These are phyloP conservation scores for Achlya hypogyna DNA, from an alignment of 352 stramenopile species.

Conservation along the genomic window DNA sequence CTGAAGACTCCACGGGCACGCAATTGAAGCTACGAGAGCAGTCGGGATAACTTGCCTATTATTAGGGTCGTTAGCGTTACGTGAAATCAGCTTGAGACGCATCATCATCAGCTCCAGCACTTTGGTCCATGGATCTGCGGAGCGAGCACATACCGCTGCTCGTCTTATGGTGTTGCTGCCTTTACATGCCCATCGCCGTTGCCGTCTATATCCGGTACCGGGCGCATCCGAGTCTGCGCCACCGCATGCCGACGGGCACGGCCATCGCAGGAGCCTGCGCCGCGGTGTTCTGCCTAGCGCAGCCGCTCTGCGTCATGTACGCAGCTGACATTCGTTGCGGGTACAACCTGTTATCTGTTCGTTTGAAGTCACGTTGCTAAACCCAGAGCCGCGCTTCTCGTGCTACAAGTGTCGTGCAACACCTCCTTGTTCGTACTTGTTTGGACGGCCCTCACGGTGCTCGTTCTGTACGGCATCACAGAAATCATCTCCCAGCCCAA, in stretches of 20 bases:
- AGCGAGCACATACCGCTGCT: background rate
- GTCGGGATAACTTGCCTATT: too few relatives aligned
- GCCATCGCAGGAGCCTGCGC: constrained; percentile 4
- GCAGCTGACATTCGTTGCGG: background rate
- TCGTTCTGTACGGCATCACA: constrained; percentile 18
- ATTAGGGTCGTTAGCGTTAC: too few relatives aligned
- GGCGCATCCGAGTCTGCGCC: background rate
- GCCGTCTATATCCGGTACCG: background rate
- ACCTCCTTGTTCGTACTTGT: constrained; percentile 1
- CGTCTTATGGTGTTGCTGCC: background rate
- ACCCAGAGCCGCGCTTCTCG: background rate
- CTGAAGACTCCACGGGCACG: too few relatives aligned
- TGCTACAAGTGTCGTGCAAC: background rate
- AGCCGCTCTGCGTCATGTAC: constrained; percentile 4
- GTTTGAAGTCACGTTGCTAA: background rate
- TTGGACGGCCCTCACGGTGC: constrained; percentile 15
- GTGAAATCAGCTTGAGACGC: too few relatives aligned
- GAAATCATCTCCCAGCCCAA: constrained; percentile 15
- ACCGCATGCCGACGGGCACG: constrained; percentile 14
- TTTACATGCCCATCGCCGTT: constrained; percentile 19
- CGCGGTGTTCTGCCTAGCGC: constrained; percentile 9
- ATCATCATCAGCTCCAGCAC: background rate
- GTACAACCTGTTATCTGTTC: background rate
- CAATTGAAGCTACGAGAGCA: too few relatives aligned
- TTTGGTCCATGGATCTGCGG: background rate